phyloP scores from a whole-genome alignment of 768 basidiomycete species.

The Kwoniella europaea region DNA sequence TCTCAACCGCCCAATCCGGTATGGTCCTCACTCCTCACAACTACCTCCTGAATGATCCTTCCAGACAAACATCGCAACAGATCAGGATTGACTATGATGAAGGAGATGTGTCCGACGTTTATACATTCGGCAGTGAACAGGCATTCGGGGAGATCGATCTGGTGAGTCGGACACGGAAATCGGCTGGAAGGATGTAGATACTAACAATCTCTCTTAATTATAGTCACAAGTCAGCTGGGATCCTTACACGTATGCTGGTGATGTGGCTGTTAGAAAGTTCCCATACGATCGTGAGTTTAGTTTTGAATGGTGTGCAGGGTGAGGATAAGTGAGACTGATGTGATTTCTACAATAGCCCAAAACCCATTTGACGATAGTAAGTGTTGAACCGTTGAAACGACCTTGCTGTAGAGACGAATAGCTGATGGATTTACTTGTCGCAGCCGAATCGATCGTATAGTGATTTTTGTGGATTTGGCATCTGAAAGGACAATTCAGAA shows the following conservation, averaged over 20 bases:
- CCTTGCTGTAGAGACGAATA: too few species aligned
- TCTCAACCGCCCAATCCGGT: conserved; percentile 37
- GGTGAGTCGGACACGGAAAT: conserved; percentile 18
- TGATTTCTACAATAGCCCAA: conserved; percentile 11
- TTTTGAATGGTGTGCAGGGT: not conserved
- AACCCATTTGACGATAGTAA: conserved; percentile 24
- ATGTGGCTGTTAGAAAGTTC: conserved; percentile 42
- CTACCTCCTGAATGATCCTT: conserved; percentile 50
- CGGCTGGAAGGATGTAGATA: not conserved
- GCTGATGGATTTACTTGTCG: not conserved
- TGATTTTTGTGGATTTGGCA: not conserved
- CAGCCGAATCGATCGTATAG: conserved; percentile 20
- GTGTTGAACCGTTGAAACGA: not conserved
- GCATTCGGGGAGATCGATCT: conserved; percentile 29
- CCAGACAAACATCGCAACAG: conserved; percentile 47
- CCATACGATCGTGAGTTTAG: conserved; percentile 38
- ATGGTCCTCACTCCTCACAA: conserved; percentile 56
- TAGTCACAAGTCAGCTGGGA: conserved; percentile 30
- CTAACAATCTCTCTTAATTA: not conserved
- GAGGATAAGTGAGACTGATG: too few species aligned
- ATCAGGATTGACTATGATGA: conserved; percentile 50
- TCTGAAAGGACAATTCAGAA: not conserved
- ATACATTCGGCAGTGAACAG: conserved; percentile 31
- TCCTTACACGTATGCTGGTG: conserved; percentile 35
- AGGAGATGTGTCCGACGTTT: conserved; percentile 28